A percentile compares a stretch with the other conserved stretches of the same genome.
Conservation (phyloP, 208 protist species). For the Trypanosoma theileri region DNA sequence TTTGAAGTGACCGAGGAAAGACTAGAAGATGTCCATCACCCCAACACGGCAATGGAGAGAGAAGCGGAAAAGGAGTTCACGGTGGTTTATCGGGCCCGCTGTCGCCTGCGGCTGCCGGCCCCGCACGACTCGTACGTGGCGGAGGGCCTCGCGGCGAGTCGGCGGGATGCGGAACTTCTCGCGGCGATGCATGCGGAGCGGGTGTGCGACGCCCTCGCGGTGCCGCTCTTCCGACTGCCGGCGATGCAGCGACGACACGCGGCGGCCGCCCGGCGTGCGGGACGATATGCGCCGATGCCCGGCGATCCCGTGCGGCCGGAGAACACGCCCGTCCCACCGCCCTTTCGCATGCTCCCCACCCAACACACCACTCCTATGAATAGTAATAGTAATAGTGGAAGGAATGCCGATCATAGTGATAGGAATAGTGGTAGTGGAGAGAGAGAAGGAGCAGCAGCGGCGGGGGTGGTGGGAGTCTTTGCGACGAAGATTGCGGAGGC, state of each 20-base stretch:
- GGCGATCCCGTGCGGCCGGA: conserved; percentile 60
- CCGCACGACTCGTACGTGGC: conserved; percentile 66
- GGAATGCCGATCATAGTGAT: not conserved
- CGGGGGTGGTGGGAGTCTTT: conserved; percentile 16
- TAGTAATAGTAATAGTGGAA: not conserved
- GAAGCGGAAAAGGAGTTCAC: no score
- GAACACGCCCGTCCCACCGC: conserved; percentile 61
- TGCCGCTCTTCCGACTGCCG: conserved; percentile 64
- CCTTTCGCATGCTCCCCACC: conserved; percentile 56
- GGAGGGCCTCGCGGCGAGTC: conserved; percentile 58
- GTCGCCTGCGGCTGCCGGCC: conserved; percentile 47
- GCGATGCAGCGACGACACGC: conserved; percentile 75
- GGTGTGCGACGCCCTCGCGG: conserved; percentile 66
- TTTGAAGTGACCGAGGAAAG: conserved; percentile 35
- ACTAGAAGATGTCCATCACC: no score
- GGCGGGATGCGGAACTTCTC: conserved; percentile 72
- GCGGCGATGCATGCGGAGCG: conserved; percentile 87
- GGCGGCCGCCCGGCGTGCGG: conserved; percentile 44
- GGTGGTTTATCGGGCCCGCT: conserved; percentile 45
- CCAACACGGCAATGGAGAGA: no score
- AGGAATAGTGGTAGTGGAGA: not conserved
- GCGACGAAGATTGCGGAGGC: conserved; percentile 28
- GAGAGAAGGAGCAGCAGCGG: not conserved
- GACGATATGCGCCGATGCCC: conserved; percentile 66
- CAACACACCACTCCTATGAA: not conserved